phyloP scores from a whole-genome alignment of 2,329 filamentous ascomycete genomes.

The Sclerotinia nivalis region DNA sequence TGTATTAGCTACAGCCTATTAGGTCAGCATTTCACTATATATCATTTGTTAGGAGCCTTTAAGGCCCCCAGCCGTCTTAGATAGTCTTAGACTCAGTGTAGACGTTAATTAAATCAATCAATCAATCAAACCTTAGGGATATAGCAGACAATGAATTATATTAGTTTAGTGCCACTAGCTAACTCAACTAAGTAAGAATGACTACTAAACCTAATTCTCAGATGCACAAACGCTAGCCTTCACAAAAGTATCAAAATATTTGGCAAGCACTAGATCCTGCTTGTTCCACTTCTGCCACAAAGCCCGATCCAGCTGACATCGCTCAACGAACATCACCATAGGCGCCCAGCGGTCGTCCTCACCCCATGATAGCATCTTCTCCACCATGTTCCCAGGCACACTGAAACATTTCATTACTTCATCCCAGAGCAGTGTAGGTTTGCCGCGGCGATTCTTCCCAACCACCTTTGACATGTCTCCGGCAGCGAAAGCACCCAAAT shows the following conservation, averaged over 20 bases:
- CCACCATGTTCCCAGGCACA: neutral
- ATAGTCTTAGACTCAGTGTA: no score
- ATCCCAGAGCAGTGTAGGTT: slow-evolving; percentile 6
- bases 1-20: no score
- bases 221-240: neutral
- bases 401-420: neutral
- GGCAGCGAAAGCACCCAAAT: neutral
- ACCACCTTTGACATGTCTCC: neutral
- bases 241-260: neutral
- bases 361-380: neutral
- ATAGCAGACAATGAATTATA: no score
- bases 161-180: neutral
- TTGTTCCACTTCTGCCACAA: neutral
- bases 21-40: no score
- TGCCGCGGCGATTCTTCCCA: neutral
- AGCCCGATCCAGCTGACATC: neutral
- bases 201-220: neutral
- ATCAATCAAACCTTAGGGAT: no score
- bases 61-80: no score
- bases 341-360: neutral
- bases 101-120: no score
- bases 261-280: neutral
- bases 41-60: no score
- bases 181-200: neutral
- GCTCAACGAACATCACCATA: slow-evolving; percentile 11